These are phyloP conservation scores for Podila clonocystis DNA, from an alignment of 192 early-diverging fungal genomes.

Conservation along the genomic window DNA sequence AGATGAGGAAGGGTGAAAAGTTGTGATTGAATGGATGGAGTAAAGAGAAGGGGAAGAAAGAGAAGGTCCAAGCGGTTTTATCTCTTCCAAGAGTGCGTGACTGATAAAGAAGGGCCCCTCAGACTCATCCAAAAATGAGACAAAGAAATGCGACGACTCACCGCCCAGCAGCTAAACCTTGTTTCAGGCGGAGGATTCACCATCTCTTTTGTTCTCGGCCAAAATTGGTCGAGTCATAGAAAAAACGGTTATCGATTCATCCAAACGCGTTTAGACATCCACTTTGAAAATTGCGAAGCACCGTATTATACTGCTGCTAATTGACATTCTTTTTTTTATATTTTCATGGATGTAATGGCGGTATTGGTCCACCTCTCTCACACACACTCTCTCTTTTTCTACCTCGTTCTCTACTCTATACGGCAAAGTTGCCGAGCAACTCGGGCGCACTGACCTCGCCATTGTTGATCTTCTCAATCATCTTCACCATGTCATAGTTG, in stretches of 20 bases:
- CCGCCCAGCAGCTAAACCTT: neutral
- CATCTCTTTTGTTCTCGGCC: too few species aligned
- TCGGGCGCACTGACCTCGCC: conserved; percentile 61
- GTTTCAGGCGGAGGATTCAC: neutral
- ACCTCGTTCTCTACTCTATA: conserved; percentile 6
- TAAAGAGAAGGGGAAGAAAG: neutral
- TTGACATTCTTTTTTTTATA: neutral
- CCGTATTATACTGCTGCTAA: neutral
- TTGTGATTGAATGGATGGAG: neutral
- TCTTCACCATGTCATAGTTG: conserved; percentile 85
- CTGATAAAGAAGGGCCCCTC: too few species aligned
- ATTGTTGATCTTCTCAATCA: conserved; percentile 63
- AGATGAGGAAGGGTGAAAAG: neutral
- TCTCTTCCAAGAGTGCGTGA: neutral
- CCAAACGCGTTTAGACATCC: too few species aligned
- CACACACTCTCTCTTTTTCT: neutral
- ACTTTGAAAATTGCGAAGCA: neutral
- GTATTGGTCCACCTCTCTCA: neutral
- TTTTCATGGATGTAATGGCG: neutral
- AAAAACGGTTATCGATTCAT: too few species aligned
- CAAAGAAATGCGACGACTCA: neutral
- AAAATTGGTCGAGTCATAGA: too few species aligned
- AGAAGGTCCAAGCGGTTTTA: neutral
- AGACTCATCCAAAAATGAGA: neutral
- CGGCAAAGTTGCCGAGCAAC: conserved; percentile 54